phyloP scores from a whole-genome alignment of 164 flowering plant species.

The Tinospora cordifolia region DNA sequence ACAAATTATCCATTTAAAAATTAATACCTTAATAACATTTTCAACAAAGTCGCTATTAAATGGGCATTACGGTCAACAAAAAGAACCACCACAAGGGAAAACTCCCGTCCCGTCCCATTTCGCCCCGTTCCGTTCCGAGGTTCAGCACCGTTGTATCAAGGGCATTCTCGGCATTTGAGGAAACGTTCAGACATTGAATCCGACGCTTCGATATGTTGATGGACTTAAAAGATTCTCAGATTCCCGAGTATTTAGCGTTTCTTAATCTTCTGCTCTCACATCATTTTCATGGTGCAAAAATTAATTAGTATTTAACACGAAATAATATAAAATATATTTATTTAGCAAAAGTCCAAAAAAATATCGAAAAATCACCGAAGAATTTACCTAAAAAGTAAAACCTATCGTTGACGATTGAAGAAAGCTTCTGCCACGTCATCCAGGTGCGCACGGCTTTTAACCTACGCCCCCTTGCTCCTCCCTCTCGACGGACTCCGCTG shows the following conservation, averaged over 20 bases:
- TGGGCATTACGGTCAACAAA: no score
- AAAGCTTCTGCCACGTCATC: slow-evolving; percentile 10
- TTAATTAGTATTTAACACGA: neutral
- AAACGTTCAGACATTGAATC: neutral
- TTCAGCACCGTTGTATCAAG: no score
- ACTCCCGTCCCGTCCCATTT: no score
- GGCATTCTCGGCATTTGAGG: no score
- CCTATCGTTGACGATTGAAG: slow-evolving; percentile 16
- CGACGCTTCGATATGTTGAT: neutral
- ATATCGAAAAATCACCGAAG: neutral
- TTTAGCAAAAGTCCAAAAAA: neutral
- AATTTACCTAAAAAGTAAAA: neutral
- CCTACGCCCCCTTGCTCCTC: neutral
- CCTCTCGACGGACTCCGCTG: neutral
- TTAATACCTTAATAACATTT: no score
- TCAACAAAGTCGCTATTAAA: no score
- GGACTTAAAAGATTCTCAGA: slow-evolving; percentile 1
- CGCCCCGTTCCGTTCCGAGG: no score
- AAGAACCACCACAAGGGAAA: no score
- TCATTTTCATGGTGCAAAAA: neutral
- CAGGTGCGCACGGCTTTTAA: slow-evolving; percentile 8
- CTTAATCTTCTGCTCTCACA: neutral
- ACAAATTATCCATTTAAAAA: no score
- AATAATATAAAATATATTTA: neutral
- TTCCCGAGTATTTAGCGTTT: slow-evolving; percentile 1